These are phyloP conservation scores for Selaginella tamariscina DNA, from an alignment of 75 land plant genomes.

Conservation along the genomic window DNA sequence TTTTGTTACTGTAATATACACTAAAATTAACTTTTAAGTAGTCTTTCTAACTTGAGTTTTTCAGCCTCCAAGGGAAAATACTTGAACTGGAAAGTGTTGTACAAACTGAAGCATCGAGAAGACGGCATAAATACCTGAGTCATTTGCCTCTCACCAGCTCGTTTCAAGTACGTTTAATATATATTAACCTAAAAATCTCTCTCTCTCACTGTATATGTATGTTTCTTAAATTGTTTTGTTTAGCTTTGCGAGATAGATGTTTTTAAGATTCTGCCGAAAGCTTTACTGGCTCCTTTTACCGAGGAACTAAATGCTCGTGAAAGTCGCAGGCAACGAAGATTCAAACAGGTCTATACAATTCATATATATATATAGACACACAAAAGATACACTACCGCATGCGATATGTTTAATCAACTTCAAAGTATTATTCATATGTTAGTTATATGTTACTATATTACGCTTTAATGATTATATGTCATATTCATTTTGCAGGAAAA, in stretches of 20 bases:
- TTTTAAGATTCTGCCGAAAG: conserved; percentile 44
- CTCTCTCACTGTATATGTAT: no score
- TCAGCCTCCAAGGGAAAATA: conserved; percentile 30
- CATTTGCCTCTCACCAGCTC: conserved; percentile 82
- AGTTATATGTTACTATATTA: no score
- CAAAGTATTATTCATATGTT: no score
- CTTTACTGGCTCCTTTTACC: conserved; percentile 51
- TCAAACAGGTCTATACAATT: no score
- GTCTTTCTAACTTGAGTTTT: not conserved
- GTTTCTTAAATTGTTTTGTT: not conserved
- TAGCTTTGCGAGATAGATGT: conserved; percentile 92
- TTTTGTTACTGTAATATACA: no score
- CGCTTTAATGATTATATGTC: no score
- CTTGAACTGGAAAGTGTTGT: conserved; percentile 67
- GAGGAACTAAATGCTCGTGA: conserved; percentile 77
- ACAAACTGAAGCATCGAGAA: conserved; percentile 72
- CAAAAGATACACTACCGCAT: no score
- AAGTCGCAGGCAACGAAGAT: conserved; percentile 48
- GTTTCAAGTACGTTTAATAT: conserved; percentile 45
- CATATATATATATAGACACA: no score
- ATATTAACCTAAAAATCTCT: not conserved
- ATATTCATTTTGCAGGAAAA: conserved; percentile 13
- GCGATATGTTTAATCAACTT: no score
- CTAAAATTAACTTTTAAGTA: no score
- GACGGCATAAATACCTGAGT: conserved; percentile 79